Evolutionary conservation across 352 stramenopile genomes (phyloP), one percentile per base, ranked within the genome.

Genomic region (Bremia lactucae): DNA sequence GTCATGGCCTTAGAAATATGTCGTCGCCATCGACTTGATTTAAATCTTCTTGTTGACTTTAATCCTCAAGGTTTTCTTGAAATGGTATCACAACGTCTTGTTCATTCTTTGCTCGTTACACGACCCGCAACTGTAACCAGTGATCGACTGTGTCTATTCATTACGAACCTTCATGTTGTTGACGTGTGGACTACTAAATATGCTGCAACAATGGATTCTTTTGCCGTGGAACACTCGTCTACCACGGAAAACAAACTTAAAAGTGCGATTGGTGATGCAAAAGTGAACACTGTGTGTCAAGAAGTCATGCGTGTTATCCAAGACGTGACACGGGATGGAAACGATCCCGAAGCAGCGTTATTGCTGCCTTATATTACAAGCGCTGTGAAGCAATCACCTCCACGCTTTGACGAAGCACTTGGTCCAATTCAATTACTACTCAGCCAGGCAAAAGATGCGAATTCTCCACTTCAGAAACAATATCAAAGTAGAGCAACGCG

Each of bases 131-230:
- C 36, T 21, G 40, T 85, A 13, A 68, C 50, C 4, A 84, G 68
- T 47, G 77, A 89, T 33, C 57, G 77, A 11, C 45, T 89, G 2
- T 82, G 77, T 39, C 47, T 89, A 18, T 86, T 89, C 39, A 55
- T 86, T 46, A 89, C 77, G 8, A 89, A 73, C 26, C 25, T 89
- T 4, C 77, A 89, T 36, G 37, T 65, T 1, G 55, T 84, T 6
- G 55, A 89, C 35, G 65, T 87, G 13, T 89, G 77, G 68, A 42
- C n/a, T 2, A 72, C 70, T 10, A 89, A 89, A 48, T 89, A 84
- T 42, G 42, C 46, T 10, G 55, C 53, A 3, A 49, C 68, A 19
- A 47, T 76, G 2, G 49, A 40, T 0, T 56, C 62, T 5, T 78
- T 81, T 39, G 48, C 20, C 13, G 11, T 36, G 3, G n/a, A n/a